These are phyloP conservation scores for Sarocladiaceae sp. DNA, from an alignment of 2,329 filamentous ascomycete species.

Conservation along the genomic window DNA sequence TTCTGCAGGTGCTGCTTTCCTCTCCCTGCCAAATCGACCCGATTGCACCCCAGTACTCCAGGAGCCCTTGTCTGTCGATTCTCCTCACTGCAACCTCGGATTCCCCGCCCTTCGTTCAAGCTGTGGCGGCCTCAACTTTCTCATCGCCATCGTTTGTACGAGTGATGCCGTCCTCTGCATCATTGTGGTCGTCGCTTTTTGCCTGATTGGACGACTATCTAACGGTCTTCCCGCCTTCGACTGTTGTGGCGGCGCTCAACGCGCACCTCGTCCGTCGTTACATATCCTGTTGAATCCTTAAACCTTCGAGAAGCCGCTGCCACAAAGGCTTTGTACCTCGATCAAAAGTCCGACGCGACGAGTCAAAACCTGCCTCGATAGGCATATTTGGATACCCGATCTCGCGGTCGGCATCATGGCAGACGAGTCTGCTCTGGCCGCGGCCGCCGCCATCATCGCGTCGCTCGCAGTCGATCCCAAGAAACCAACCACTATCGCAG, in stretches of 20 bases:
- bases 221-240: background rate
- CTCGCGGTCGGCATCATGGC: slow-evolving; percentile 31
- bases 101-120: slow-evolving; percentile 1
- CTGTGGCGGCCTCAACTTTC: slow-evolving; percentile 3
- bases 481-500: slow-evolving; percentile 33
- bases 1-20: background rate
- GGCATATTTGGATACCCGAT: background rate
- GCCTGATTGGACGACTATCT: background rate
- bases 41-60: background rate
- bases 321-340: background rate
- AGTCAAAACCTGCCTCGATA: background rate
- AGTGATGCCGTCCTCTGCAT: slow-evolving; percentile 5
- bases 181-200: background rate
- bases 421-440: slow-evolving; percentile 49
- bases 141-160: background rate
- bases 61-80: slow-evolving; percentile 4
- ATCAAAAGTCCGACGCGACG: background rate
- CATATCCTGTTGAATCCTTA: background rate
- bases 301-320: background rate
- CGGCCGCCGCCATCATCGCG: slow-evolving; percentile 47
- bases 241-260: slow-evolving; percentile 4
- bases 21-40: background rate
- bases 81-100: slow-evolving; percentile 1
- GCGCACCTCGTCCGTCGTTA: background rate
- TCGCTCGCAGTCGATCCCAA: slow-evolving; percentile 41